These are phyloP conservation scores for Rosa chinensis DNA, from an alignment of 306 rosid species.

Conservation along the genomic window DNA sequence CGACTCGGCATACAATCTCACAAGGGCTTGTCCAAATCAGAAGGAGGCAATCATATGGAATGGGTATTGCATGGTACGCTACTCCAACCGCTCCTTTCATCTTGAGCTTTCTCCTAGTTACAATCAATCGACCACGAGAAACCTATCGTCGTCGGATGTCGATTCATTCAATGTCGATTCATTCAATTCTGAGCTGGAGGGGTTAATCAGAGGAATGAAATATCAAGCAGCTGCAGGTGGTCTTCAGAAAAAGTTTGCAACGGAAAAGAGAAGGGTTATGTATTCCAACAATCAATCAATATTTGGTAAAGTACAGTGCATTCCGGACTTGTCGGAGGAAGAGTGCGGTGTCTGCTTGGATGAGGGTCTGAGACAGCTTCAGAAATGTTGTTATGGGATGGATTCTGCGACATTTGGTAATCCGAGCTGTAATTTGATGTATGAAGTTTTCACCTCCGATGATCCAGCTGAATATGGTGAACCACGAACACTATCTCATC, in stretches of 20 bases:
- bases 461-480: no score
- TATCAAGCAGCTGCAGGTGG: background rate
- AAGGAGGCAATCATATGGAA: background rate
- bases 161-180: background rate
- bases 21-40: background rate
- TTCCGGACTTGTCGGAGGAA: constrained; percentile 16
- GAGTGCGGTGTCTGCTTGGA: constrained; percentile 12
- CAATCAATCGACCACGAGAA: background rate
- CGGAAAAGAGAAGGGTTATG: background rate
- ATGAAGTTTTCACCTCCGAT: background rate
- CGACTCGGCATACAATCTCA: background rate
- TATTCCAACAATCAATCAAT: background rate
- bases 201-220: background rate
- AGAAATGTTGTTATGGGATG: constrained; percentile 7
- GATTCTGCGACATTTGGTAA: background rate
- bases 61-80: background rate
- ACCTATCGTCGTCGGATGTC: background rate
- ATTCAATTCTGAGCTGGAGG: background rate
- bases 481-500: no score
- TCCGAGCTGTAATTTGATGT: constrained; percentile 14
- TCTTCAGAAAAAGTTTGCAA: background rate
- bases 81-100: background rate
- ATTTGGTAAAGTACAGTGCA: constrained; percentile 17
- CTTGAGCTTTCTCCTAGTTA: background rate
- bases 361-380: background rate